phyloP scores from a whole-genome alignment of 257 asterid species.

The Catharanthus roseus region DNA sequence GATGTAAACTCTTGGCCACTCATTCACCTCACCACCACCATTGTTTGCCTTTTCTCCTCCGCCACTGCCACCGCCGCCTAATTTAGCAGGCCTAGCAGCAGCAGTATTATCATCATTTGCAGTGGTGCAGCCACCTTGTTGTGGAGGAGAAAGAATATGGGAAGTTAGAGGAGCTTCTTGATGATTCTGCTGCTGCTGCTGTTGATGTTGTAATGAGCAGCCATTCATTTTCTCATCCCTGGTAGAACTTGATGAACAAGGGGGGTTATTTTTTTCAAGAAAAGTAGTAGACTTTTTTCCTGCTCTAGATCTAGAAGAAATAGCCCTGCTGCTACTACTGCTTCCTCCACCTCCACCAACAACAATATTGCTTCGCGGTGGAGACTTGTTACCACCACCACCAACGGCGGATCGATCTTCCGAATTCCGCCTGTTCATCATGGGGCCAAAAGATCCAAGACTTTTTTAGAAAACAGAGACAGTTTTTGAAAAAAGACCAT shows the following conservation, averaged over 20 bases:
- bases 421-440: constrained; percentile 26
- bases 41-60: constrained; percentile 42
- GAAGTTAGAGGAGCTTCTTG: constrained; percentile 1
- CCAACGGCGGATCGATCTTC: constrained; percentile 25
- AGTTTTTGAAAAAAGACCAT: constrained; percentile 5
- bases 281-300: constrained; percentile 17
- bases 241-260: neutral
- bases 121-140: constrained; percentile 3
- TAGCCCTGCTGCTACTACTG: constrained; percentile 8
- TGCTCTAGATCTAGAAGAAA: constrained; percentile 27
- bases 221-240: constrained; percentile 21
- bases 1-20: constrained; percentile 67
- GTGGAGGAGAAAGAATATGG: constrained; percentile 10
- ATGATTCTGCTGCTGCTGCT: constrained; percentile 10
- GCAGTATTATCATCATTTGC: constrained; percentile 1
- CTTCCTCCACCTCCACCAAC: neutral
- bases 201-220: constrained; percentile 1
- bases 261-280: constrained; percentile 14
- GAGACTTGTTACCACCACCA: constrained; percentile 16
- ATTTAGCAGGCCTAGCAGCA: constrained; percentile 6
- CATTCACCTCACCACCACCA: constrained; percentile 28
- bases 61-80: constrained; percentile 35
- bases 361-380: constrained; percentile 8
- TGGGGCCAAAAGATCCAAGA: neutral
- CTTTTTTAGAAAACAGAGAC: constrained; percentile 2